These are phyloP conservation scores for Ustilago loliicola DNA, from an alignment of 1,284 basidiomycete genomes.

Conservation along the genomic window DNA sequence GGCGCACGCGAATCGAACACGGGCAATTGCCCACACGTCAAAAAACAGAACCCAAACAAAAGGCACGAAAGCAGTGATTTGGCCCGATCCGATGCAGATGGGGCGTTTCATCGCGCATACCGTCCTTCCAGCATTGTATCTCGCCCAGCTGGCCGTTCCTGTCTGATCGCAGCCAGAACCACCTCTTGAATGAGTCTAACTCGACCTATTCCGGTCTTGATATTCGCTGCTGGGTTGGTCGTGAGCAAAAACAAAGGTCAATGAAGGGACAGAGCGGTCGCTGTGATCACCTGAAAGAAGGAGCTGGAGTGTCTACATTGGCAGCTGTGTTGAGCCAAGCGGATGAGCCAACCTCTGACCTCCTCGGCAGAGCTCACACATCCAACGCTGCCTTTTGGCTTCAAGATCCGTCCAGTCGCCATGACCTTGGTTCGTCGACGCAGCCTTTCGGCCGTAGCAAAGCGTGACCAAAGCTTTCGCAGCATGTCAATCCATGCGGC, in stretches of 20 bases:
- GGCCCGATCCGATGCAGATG: not conserved
- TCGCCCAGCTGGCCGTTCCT: not conserved
- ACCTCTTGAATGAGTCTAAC: too few relatives aligned
- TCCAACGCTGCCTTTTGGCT: not conserved
- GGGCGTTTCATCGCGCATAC: not conserved
- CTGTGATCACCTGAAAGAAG: too few relatives aligned
- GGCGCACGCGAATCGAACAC: not conserved
- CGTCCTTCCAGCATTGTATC: too few relatives aligned
- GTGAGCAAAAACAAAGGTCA: too few relatives aligned
- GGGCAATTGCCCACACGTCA: not conserved
- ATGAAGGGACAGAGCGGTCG: too few relatives aligned
- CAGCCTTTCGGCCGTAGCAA: not conserved
- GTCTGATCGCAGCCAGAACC: too few relatives aligned
- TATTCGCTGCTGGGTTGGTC: too few relatives aligned
- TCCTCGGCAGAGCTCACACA: not conserved
- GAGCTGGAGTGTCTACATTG: not conserved
- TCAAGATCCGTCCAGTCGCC: not conserved
- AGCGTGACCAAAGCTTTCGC: not conserved
- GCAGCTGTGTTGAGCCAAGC: not conserved
- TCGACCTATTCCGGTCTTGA: too few relatives aligned
- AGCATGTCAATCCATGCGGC: not conserved
- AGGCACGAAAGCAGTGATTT: not conserved
- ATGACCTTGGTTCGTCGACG: not conserved
- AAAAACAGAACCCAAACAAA: constrained; percentile 4
- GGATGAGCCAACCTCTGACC: not conserved